A percentile compares a stretch with the other conserved stretches of the same genome.
Conservation (phyloP, 345 rosid genomes). For the Boechera retrofracta region DNA sequence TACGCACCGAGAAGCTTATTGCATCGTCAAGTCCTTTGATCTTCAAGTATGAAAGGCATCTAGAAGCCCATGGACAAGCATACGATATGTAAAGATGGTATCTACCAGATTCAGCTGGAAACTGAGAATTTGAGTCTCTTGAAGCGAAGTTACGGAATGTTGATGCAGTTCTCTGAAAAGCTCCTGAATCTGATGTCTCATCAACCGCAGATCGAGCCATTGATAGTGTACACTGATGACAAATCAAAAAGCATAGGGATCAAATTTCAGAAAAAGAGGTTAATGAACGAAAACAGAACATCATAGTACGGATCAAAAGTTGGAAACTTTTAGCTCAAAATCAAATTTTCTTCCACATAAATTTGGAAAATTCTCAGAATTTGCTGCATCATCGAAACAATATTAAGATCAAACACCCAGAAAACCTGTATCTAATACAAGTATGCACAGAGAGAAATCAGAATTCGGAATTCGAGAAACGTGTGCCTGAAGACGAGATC, state of each 20-base stretch:
- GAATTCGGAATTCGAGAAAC: neutral
- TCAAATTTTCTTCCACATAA: neutral
- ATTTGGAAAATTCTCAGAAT: neutral
- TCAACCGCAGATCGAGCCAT: slow-evolving; percentile 88
- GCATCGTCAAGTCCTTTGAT: slow-evolving; percentile 83
- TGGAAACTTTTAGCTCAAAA: slow-evolving; percentile 22
- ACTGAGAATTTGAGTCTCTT: slow-evolving; percentile 62
- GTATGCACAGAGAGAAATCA: neutral
- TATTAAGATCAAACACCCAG: neutral
- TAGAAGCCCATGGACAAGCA: slow-evolving; percentile 97
- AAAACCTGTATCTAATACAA: neutral
- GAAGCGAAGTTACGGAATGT: slow-evolving; percentile 78
- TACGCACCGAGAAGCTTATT: slow-evolving; percentile 77
- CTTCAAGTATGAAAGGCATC: slow-evolving; percentile 83
- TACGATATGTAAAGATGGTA: slow-evolving; percentile 93
- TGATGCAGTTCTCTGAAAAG: slow-evolving; percentile 78
- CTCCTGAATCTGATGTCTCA: slow-evolving; percentile 77
- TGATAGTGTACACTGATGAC: slow-evolving; percentile 42
- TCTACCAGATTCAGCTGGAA: slow-evolving; percentile 83
- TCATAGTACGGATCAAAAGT: slow-evolving; percentile 16
- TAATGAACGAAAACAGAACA: slow-evolving; percentile 23
- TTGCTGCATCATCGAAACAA: neutral
- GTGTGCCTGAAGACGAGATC: slow-evolving; percentile 45
- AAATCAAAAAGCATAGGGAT: neutral
- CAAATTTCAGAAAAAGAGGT: neutral